Percentiles rank a stretch among this genome's conserved stretches.
These are phyloP conservation scores for Dimargaris verticillata DNA, from an alignment of 192 early-diverging fungal species.

Conservation along the genomic window DNA sequence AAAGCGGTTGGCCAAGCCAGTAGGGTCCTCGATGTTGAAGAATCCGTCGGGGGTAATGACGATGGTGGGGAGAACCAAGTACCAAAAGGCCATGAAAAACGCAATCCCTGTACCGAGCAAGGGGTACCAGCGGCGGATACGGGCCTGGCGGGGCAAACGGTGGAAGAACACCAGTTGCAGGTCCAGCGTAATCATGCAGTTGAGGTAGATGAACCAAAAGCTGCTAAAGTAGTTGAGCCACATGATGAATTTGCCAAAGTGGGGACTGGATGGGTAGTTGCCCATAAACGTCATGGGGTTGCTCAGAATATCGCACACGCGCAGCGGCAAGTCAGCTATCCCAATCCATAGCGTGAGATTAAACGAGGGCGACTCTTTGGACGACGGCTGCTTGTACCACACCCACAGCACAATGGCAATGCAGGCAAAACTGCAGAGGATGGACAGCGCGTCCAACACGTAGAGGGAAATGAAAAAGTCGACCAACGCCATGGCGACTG, in stretches of 20 bases:
- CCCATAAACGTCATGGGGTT: not conserved
- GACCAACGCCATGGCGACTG: not conserved
- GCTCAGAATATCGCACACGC: conserved; percentile 1
- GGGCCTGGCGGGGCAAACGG: conserved; percentile 5
- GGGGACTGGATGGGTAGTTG: not conserved
- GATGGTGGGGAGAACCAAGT: not conserved
- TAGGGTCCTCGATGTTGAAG: not conserved
- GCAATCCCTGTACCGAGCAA: not conserved
- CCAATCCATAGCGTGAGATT: conserved; percentile 4
- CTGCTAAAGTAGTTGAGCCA: conserved; percentile 4
- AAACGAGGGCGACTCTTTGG: conserved; percentile 10
- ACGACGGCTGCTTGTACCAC: conserved; percentile 10
- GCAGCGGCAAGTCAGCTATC: conserved; percentile 1
- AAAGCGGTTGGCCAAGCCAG: not conserved
- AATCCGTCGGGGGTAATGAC: not conserved
- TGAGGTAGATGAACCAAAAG: conserved; percentile 8
- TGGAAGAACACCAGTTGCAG: conserved; percentile 10
- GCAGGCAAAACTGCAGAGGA: conserved; percentile 8
- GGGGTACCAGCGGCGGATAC: conserved; percentile 9
- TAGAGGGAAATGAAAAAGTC: conserved; percentile 1
- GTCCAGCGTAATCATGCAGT: conserved; percentile 5
- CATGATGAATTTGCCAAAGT: conserved; percentile 7
- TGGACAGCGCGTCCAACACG: conserved; percentile 3
- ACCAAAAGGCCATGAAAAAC: not conserved
- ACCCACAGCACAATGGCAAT: conserved; percentile 8